Evolutionary conservation across 108 stramenopile genomes (phyloP).

Genomic region (Cyclotella sp.): DNA sequence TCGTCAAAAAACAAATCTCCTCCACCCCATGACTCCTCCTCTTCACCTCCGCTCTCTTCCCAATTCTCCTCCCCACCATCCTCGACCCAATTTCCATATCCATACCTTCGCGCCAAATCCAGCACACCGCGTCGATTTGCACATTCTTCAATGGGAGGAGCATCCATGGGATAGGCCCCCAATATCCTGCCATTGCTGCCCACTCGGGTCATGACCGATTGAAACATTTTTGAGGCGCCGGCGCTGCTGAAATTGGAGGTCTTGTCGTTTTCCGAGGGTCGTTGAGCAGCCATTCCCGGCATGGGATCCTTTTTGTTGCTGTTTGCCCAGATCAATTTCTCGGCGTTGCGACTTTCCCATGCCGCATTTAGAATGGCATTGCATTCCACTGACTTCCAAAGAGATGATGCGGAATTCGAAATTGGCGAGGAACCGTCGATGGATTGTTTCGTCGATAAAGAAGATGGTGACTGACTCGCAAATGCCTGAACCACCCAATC

Average conservation of each 20-base stretch:
- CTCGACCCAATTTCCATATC: constrained; percentile 77
- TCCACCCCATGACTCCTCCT: constrained; percentile 26
- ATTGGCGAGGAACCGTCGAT: neutral
- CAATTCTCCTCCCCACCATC: constrained; percentile 41
- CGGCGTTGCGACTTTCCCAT: constrained; percentile 40
- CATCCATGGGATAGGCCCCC: constrained; percentile 88
- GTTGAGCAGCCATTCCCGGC: neutral
- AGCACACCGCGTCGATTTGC: constrained; percentile 60
- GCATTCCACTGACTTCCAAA: constrained; percentile 43
- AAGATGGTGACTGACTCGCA: neutral
- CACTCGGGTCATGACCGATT: constrained; percentile 68
- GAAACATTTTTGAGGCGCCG: constrained; percentile 43
- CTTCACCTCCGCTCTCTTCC: constrained; percentile 27
- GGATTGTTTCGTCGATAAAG: constrained; percentile 2
- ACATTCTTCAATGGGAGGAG: constrained; percentile 69
- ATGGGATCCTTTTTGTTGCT: neutral
- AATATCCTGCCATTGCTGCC: constrained; percentile 68
- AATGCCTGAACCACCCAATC: constrained; percentile 51
- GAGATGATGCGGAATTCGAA: neutral
- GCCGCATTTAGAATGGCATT: constrained; percentile 39
- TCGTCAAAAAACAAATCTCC: constrained; percentile 11
- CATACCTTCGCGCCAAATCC: constrained; percentile 69
- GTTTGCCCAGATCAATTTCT: constrained; percentile 22
- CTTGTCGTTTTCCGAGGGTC: constrained; percentile 14
- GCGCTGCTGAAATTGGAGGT: neutral